A percentile compares a stretch with the other conserved stretches of the same genome.
phyloP scores from a whole-genome alignment of 129 eudicot species.

The Arctium minus region DNA sequence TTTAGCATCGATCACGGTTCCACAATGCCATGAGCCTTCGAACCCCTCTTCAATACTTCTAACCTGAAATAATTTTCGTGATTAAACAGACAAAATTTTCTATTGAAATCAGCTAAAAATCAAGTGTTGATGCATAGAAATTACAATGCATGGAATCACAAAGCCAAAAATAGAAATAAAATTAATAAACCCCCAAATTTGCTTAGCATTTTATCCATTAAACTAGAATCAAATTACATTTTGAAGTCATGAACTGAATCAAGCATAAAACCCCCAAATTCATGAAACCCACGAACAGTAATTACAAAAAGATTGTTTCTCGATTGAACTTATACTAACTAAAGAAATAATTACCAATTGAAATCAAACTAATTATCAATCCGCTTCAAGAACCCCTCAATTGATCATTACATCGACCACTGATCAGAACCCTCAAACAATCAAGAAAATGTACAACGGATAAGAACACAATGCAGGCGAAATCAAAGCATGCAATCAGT shows the following conservation, averaged over 20 bases:
- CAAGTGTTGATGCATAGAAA: neutral
- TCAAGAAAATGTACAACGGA: neutral
- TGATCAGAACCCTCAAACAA: neutral
- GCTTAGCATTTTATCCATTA: constrained; percentile 8
- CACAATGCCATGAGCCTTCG: constrained; percentile 75
- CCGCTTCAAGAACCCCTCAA: neutral
- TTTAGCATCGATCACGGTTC: constrained; percentile 36
- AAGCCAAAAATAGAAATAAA: neutral
- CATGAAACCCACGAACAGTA: neutral
- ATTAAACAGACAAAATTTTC: neutral
- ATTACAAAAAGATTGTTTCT: neutral
- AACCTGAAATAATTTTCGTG: constrained; percentile 37
- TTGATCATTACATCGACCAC: constrained; percentile 12
- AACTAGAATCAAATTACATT: constrained; percentile 1
- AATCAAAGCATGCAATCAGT: constrained; percentile 28
- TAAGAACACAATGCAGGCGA: constrained; percentile 19
- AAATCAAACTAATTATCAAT: constrained; percentile 12
- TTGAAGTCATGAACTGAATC: neutral
- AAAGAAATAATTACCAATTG: neutral
- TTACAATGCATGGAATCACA: constrained; percentile 22
- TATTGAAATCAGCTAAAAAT: neutral
- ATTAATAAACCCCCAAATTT: constrained; percentile 13
- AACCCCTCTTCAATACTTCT: constrained; percentile 80
- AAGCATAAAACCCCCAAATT: constrained; percentile 10
- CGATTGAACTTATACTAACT: neutral